Evolutionary conservation across 331 rosid genomes (phyloP).

Genomic region (Acacia pycnantha): DNA sequence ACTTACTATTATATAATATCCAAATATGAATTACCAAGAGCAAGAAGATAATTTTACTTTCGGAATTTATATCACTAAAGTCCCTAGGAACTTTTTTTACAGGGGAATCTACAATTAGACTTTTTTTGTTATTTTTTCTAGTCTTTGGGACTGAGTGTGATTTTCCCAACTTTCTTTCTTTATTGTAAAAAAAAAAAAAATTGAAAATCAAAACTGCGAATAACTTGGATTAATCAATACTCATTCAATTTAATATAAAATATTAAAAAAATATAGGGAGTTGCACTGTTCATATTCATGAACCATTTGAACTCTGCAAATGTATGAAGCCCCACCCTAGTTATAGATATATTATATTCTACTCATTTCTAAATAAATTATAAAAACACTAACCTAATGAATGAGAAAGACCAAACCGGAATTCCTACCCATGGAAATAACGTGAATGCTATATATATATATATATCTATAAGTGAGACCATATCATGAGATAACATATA

Average conservation of each 20-base stretch:
- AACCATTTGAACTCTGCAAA: not conserved
- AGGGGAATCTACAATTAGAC: too few species aligned
- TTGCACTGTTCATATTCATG: not conserved
- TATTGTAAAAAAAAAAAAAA: not conserved
- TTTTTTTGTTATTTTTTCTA: too few species aligned
- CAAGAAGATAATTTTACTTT: too few species aligned
- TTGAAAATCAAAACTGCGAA: not conserved
- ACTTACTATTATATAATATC: too few species aligned
- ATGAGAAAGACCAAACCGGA: constrained; percentile 11
- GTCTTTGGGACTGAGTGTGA: too few species aligned
- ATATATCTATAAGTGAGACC: not conserved
- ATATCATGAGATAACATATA: not conserved
- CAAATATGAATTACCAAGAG: too few species aligned
- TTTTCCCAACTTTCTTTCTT: not conserved
- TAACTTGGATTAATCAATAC: not conserved
- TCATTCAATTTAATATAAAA: not conserved
- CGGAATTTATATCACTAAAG: too few species aligned
- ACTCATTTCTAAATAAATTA: not conserved
- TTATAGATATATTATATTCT: not conserved
- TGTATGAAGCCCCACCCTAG: not conserved
- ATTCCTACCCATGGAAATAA: not conserved
- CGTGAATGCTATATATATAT: not conserved
- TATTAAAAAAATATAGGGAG: not conserved
- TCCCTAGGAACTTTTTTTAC: too few species aligned
- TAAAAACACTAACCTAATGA: constrained; percentile 4